Base-by-base conservation (phyloP, 768 basidiomycete species). In the Pulveroboletus sp. region DNA sequence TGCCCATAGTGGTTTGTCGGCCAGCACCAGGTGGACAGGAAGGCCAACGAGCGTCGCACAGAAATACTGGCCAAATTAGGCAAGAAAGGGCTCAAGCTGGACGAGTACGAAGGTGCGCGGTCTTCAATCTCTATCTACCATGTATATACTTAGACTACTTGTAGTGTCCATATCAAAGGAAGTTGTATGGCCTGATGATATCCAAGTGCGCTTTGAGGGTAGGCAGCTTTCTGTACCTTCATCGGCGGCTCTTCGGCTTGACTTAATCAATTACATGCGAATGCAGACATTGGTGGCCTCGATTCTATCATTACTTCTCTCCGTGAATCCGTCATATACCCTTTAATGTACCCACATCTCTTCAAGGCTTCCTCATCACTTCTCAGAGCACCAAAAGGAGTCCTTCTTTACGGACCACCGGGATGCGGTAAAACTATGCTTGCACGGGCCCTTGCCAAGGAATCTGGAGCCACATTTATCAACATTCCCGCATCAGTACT, bases 351-450 rank as follows among this genome's bases (percentile, higher is more conserved):
- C 61, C 97, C 97, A 4, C 76, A 85, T 49, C 79, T 98, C 48
- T 97, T 97, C 76, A 75, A 79, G 13, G 76, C 85, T 16, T 81
- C 88, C 0, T 90, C 93, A 0, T 78, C 85, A 13, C 80, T 98
- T 19, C 80, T 97, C 51, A 81, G 83, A 6, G 91, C 97, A 5
- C 97, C 97, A 0, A 97, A 97, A 65, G 97, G 97, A 12, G 95
- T 97, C 9, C 77, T 98, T 16, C 79, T 99, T 17, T 95, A 90
- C 59, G 97, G 97, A 0, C 97, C 94, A 35, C 97, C 97, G 1
- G 95, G 97, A 6, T 99, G 97, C 56, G 97, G 97, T 21, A 99
- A 99, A 74, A 98, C 97, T 2, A 94, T 99, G 93, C 78, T 99
- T n/a, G 97, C 97, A 2, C 95, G 95, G 65, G 95, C 95, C 2